Base-by-base conservation (phyloP, 352 stramenopile genomes). In the Peronospora farinosa region DNA sequence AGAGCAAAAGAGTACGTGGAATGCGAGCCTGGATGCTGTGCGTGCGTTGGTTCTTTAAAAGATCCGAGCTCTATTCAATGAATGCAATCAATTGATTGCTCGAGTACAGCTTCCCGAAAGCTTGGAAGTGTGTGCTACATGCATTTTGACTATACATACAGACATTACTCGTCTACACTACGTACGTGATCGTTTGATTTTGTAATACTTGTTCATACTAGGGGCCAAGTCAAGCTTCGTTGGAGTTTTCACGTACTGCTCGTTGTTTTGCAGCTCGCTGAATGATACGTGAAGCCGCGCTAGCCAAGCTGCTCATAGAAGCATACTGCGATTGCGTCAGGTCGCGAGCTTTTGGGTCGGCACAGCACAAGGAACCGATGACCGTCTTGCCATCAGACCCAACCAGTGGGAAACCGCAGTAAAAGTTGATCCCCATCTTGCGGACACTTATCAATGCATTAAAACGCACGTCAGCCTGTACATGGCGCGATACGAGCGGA, bases 381-480 rank as follows among this genome's bases (percentile, higher is more conserved):
- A 81, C 56, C 7, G 68, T 78, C 28, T 82, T 60, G 40, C 65
- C 61, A 45, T 84, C 67, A 1, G 60, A 49, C 2, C 65, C 57
- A 5, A 81, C 19, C 16, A 90, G 42, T 11, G 79, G 79, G 37
- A 88, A 87, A 6, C 79, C 79, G 59, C 74, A 88, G 73, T 90
- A 88, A 57, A 86, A 90, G 50, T 72, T 78, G 27, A 72, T 64
- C 10, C 62, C 59, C 27, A 78, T 65, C 44, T 60, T 56, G 19
- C 57, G 51, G 33, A 85, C 67, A n/a, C 44, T 64, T 2, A 46
- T 48, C 48, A 77, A 72, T 49, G 67, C 49, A 41, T 65, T 72
- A 47, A 90, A 90, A 21, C 79, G 79, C 25, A 88, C 66, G 46
- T 90, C 79, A 6, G 78, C 69, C 33, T 82, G 67, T 3, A 78